Evolutionary conservation across 305 asterid species (phyloP).

Genomic region (Rubia balearica): DNA sequence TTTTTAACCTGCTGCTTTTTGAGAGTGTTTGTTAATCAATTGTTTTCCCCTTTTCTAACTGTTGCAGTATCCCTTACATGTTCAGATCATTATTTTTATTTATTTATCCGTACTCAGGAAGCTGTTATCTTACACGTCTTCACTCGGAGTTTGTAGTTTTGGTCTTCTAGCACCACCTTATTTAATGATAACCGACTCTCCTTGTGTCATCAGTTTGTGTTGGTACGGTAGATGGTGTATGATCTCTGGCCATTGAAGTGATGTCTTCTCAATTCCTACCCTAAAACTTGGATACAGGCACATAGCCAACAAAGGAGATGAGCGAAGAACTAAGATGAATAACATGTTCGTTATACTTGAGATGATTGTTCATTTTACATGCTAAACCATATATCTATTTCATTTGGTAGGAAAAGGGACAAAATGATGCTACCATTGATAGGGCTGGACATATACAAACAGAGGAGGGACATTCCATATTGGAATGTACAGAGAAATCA

Average conservation of each 20-base stretch:
- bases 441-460: constrained; percentile 32
- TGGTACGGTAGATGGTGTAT: background rate
- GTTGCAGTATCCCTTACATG: background rate
- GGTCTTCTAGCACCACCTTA: background rate
- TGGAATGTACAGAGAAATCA: constrained; percentile 29
- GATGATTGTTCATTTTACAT: background rate
- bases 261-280: background rate
- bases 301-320: no score
- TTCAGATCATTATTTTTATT: background rate
- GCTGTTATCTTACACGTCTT: background rate
- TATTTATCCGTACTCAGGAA: background rate
- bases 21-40: background rate
- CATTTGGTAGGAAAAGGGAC: constrained; percentile 34
- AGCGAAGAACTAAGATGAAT: background rate
- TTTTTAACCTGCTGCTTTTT: background rate
- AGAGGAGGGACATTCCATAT: constrained; percentile 28
- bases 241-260: background rate
- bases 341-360: background rate
- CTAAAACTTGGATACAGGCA: background rate
- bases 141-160: background rate
- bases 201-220: constrained; percentile 4
- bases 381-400: constrained; percentile 2
- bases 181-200: background rate
- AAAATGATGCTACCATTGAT: constrained; percentile 26
- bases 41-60: background rate